Conservation (phyloP, 2,329 filamentous ascomycete species). For the Fonsecaea pedrosoi region DNA sequence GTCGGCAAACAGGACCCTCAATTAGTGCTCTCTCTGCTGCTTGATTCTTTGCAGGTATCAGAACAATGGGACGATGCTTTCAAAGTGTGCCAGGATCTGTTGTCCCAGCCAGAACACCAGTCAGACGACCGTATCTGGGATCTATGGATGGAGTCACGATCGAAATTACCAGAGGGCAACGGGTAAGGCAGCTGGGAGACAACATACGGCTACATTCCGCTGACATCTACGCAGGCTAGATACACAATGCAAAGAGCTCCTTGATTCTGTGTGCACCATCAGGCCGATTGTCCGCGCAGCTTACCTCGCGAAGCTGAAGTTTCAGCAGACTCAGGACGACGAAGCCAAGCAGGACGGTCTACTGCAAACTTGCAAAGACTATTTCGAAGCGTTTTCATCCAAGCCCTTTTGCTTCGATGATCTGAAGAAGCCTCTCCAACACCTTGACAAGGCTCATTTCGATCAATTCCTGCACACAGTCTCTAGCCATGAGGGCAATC, state of each 20-base stretch:
- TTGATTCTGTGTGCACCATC: slow-evolving; percentile 22
- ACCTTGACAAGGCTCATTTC: slow-evolving; percentile 27
- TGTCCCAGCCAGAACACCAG: slow-evolving; percentile 47
- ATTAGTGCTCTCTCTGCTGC: slow-evolving; percentile 49
- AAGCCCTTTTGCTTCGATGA: slow-evolving; percentile 57
- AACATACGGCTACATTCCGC: not conserved
- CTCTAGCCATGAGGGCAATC: slow-evolving; percentile 40
- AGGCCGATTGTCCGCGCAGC: slow-evolving; percentile 27
- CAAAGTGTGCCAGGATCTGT: slow-evolving; percentile 46
- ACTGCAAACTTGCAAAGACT: slow-evolving; percentile 48
- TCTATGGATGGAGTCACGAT: slow-evolving; percentile 48
- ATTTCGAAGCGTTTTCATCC: slow-evolving; percentile 50
- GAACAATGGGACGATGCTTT: slow-evolving; percentile 50
- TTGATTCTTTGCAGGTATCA: slow-evolving; percentile 46
- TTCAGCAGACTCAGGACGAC: slow-evolving; percentile 43
- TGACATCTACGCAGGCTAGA: slow-evolving; percentile 15
- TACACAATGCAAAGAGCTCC: slow-evolving; percentile 17
- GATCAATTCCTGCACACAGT: slow-evolving; percentile 41
- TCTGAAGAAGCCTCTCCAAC: slow-evolving; percentile 42
- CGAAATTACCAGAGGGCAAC: slow-evolving; percentile 33
- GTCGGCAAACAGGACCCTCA: slow-evolving; percentile 54
- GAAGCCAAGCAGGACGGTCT: slow-evolving; percentile 44
- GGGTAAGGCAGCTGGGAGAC: slow-evolving; percentile 27
- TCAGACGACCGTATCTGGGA: slow-evolving; percentile 57
- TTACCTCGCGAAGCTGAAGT: slow-evolving; percentile 30